phyloP scores from a whole-genome alignment of 140 eudicot genomes.

The Ambrosia hybrid region DNA sequence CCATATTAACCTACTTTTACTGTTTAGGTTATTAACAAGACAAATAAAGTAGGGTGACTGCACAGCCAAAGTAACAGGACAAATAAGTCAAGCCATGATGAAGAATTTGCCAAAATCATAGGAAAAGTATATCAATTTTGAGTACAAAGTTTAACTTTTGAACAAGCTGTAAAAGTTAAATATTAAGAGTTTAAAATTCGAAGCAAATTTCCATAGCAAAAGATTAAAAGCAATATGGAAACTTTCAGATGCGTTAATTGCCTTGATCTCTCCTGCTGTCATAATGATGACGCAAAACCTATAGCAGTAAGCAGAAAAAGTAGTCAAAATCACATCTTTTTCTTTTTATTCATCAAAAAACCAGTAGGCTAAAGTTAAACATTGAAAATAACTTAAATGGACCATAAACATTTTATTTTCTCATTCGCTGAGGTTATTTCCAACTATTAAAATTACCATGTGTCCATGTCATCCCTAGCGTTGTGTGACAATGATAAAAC shows the following conservation, averaged over 20 bases:
- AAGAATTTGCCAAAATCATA: neutral
- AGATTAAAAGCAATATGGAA: slow-evolving; percentile 16
- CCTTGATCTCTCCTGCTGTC: slow-evolving; percentile 42
- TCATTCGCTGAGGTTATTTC: neutral
- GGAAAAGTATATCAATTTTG: neutral
- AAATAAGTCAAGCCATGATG: neutral
- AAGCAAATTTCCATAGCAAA: slow-evolving; percentile 22
- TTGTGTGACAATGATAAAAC: neutral
- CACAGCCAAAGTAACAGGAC: neutral
- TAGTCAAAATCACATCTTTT: neutral
- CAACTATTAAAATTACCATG: neutral
- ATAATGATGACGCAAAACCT: slow-evolving; percentile 53
- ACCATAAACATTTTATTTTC: neutral
- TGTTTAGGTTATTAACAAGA: neutral
- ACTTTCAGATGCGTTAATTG: slow-evolving; percentile 22
- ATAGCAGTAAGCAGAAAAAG: slow-evolving; percentile 38
- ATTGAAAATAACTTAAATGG: neutral
- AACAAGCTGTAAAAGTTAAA: slow-evolving; percentile 16
- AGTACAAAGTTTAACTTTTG: slow-evolving; percentile 9
- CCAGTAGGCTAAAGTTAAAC: neutral
- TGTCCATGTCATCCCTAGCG: neutral
- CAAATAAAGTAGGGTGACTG: neutral
- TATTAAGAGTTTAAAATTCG: slow-evolving; percentile 8
- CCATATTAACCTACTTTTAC: slow-evolving; percentile 1
- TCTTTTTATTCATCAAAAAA: neutral